Evolutionary conservation across 148 eudicot genomes (phyloP).

Genomic region (Fallopia convolvulus): DNA sequence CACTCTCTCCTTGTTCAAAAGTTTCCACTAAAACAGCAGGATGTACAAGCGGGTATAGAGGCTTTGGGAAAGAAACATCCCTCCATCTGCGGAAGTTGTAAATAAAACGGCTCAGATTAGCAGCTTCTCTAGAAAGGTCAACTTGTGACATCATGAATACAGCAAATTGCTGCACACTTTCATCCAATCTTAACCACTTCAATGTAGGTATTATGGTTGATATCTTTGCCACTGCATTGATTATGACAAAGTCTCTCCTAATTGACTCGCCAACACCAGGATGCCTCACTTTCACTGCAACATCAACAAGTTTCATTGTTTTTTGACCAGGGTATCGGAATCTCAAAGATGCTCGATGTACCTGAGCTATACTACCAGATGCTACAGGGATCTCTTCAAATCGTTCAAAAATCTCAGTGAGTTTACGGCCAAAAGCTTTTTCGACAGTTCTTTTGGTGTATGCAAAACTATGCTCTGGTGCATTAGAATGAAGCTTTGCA

Average conservation of each 20-base stretch:
- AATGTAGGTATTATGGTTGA: slow-evolving; percentile 44
- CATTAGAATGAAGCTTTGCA: slow-evolving; percentile 80
- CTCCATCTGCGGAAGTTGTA: slow-evolving; percentile 55
- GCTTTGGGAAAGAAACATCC: slow-evolving; percentile 63
- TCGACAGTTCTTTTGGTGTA: slow-evolving; percentile 79
- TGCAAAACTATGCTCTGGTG: slow-evolving; percentile 88
- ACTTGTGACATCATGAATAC: slow-evolving; percentile 71
- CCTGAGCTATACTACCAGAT: slow-evolving; percentile 95
- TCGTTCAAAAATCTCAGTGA: slow-evolving; percentile 73
- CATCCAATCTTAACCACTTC: slow-evolving; percentile 59
- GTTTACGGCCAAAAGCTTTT: slow-evolving; percentile 75
- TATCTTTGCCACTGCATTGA: slow-evolving; percentile 40
- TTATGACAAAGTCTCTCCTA: slow-evolving; percentile 46
- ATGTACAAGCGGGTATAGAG: slow-evolving; percentile 58
- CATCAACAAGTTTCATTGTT: slow-evolving; percentile 32
- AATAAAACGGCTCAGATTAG: slow-evolving; percentile 54
- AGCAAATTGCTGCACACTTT: slow-evolving; percentile 57
- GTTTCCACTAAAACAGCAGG: slow-evolving; percentile 66
- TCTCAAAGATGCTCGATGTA: slow-evolving; percentile 73
- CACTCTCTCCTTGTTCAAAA: slow-evolving; percentile 48
- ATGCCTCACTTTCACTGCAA: slow-evolving; percentile 68
- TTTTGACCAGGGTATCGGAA: slow-evolving; percentile 40
- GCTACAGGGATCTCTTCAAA: slow-evolving; percentile 91
- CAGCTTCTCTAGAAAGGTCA: slow-evolving; percentile 69
- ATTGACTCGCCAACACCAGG: slow-evolving; percentile 65